Conservation (phyloP, 495 filamentous ascomycete species). For the Pseudevernia furfuracea region DNA sequence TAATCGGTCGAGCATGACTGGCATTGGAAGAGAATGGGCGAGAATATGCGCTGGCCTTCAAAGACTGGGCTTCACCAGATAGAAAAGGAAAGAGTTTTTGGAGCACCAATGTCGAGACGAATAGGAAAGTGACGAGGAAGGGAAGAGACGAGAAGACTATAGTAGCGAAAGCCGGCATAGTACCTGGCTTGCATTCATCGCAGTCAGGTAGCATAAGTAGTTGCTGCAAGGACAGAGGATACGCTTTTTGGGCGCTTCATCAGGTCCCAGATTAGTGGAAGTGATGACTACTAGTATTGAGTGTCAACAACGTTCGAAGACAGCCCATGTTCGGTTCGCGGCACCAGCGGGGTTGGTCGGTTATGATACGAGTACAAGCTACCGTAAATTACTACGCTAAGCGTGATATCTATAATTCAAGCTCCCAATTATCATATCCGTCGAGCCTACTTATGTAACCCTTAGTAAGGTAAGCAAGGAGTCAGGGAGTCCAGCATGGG, state of each 20-base stretch:
- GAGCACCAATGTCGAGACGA: conserved; percentile 48
- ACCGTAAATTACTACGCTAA: too few relatives aligned
- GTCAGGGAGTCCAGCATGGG: too few relatives aligned
- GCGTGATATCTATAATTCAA: too few relatives aligned
- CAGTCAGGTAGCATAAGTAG: conserved; percentile 34
- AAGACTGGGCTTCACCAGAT: conserved; percentile 41
- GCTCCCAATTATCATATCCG: too few relatives aligned
- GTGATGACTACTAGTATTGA: background rate
- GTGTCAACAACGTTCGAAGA: too few relatives aligned
- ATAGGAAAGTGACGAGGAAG: conserved; percentile 54
- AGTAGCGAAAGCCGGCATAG: conserved; percentile 24
- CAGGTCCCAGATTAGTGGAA: background rate
- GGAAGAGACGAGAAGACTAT: conserved; percentile 45
- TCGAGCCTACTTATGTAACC: too few relatives aligned
- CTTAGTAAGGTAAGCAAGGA: too few relatives aligned
- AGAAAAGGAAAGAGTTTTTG: conserved; percentile 59
- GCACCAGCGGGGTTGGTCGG: too few relatives aligned
- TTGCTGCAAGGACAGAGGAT: background rate
- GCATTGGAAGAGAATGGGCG: conserved; percentile 24
- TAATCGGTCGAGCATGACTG: conserved; percentile 16
- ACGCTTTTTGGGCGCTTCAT: background rate
- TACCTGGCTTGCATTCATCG: conserved; percentile 36
- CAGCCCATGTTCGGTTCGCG: too few relatives aligned
- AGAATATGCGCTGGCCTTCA: conserved; percentile 25
- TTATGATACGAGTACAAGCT: too few relatives aligned